Percentiles rank a stretch among this genome's conserved stretches.
Conservation (phyloP, 495 filamentous ascomycete species). For the Aspergillus cristatus region DNA sequence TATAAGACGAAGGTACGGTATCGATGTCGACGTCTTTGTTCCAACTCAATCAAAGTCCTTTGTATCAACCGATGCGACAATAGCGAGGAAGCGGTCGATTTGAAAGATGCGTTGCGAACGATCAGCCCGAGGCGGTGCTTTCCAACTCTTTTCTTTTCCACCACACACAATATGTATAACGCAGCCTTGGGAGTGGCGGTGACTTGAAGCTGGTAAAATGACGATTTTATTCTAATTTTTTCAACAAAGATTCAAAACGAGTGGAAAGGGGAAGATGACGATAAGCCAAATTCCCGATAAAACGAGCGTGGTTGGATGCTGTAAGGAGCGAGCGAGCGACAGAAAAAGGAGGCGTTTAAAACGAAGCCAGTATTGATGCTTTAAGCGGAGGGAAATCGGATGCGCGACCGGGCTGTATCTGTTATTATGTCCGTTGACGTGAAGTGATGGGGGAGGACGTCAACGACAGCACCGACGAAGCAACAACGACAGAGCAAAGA, state of each 20-base stretch:
- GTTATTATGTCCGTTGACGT: conserved; percentile 22
- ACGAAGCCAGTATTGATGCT: conserved; percentile 3
- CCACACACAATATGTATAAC: no score
- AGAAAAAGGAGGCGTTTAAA: conserved; percentile 10
- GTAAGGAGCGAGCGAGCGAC: conserved; percentile 34
- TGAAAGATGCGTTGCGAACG: not conserved
- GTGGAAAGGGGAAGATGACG: conserved; percentile 29
- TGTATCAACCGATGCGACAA: not conserved
- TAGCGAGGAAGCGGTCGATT: not conserved
- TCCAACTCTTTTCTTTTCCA: no score
- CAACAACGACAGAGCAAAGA: conserved; percentile 17
- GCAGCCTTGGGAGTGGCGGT: conserved; percentile 4
- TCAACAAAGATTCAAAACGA: no score
- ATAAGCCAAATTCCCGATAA: no score
- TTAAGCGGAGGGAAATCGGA: conserved; percentile 8
- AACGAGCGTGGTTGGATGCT: conserved; percentile 23
- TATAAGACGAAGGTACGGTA: no score
- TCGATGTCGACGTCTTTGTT: conserved; percentile 3
- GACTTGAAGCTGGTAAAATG: no score
- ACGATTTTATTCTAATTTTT: no score
- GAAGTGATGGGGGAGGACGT: conserved; percentile 13
- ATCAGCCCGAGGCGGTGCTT: no score
- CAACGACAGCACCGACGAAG: conserved; percentile 25
- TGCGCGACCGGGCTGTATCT: conserved; percentile 28
- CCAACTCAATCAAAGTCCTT: not conserved